phyloP scores from a whole-genome alignment of 148 eudicot genomes.

The Bassia scoparia region DNA sequence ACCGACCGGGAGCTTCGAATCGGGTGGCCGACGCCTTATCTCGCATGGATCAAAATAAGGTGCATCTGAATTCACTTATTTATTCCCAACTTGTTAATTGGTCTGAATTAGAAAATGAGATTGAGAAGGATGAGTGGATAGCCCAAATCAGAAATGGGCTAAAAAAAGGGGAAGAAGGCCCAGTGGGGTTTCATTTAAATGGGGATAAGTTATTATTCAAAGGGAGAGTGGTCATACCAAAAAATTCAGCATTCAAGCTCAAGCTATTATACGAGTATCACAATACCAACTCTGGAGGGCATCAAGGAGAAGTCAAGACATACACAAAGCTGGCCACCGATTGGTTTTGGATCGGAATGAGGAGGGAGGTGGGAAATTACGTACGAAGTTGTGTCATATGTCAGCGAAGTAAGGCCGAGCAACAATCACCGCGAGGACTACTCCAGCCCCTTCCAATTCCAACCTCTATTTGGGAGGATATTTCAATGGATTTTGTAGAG shows the following conservation, averaged over 20 bases:
- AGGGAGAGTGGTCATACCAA: not conserved
- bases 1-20: not conserved
- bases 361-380: too few relatives aligned
- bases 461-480: too few relatives aligned
- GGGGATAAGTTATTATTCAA: not conserved
- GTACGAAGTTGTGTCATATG: too few relatives aligned
- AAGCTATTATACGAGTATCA: not conserved
- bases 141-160: not conserved
- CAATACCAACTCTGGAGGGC: not conserved
- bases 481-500: too few relatives aligned
- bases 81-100: not conserved
- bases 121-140: not conserved
- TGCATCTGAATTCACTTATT: not conserved
- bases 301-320: too few relatives aligned
- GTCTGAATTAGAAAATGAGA: too few relatives aligned
- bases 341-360: too few relatives aligned
- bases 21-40: not conserved
- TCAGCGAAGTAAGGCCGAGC: too few relatives aligned
- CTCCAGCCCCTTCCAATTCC: too few relatives aligned
- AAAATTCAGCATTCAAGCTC: not conserved
- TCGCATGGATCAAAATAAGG: not conserved
- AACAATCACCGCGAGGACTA: too few relatives aligned
- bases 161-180: not conserved
- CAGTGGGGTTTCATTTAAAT: not conserved
- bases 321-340: too few relatives aligned